Evolutionary conservation across 2,329 filamentous ascomycete species (phyloP), one percentile per base, ranked within the genome.

Genomic region (Aspergillus tubingensis): DNA sequence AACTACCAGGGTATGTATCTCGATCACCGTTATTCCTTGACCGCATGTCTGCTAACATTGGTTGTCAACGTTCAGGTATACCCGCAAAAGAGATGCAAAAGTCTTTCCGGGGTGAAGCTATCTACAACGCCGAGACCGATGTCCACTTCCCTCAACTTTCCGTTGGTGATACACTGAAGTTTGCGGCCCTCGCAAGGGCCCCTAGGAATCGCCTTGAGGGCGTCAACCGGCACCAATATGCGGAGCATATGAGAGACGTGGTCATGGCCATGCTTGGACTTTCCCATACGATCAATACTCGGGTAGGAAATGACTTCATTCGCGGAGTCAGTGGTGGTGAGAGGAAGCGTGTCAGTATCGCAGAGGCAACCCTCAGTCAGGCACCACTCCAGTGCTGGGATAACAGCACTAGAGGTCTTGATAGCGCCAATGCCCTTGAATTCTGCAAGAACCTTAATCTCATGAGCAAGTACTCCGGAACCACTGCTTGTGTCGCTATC

Each of bases 121-220:
- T 95, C 73, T 95, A 95, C 78, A 92, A 90, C 0, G 90, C 90
- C 62, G 91, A 94, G 75, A 88, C 91, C 38, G 91, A 96, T 71
- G 88, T 91, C 4, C 91, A 94, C 76, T 94, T 94, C 73, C 90
- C 91, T 15, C 85, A 88, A 78, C 77, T 94, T 67, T 88, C 85
- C 0, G 91, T 94, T 38, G 90, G 90, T 54, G 88, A 94, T 68
- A 95, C 91, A 1, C 81, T 94, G 51, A 87, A 86, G 55, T 94
- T 94, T 65, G 91, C 91, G n/a, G 90, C 91, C 5, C 81, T 84
- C n/a, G 89, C 90, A 3, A 77, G 82, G n/a, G 80, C 80, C 7
- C 82, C 83, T 15, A 70, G 71, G 23, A 77, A 77, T 57, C 71
- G 72, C 25, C 63, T 74, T 15, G 70, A 68, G 58, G 78, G 59